Evolutionary conservation across 306 rosid genomes (phyloP).

Genomic region (Cucumis hystrix): DNA sequence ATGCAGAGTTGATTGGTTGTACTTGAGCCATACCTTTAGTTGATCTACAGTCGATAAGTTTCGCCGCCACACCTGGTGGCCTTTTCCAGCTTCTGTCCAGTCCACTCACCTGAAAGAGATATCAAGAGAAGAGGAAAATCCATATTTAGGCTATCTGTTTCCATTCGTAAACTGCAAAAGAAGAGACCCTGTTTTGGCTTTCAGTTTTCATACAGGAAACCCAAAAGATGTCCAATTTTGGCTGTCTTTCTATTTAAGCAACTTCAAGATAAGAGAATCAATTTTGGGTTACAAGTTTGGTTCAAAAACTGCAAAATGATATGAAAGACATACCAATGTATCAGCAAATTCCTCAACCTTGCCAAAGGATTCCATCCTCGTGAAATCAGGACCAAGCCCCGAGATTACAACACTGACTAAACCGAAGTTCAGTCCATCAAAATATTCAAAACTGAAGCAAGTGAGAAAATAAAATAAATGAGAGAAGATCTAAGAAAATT

Average conservation of each 20-base stretch:
- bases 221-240: neutral
- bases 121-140: neutral
- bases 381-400: conserved; percentile 83
- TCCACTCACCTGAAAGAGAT: conserved; percentile 62
- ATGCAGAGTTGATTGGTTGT: neutral
- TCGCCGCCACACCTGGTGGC: conserved; percentile 83
- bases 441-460: neutral
- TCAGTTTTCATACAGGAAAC: neutral
- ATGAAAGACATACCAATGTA: conserved; percentile 42
- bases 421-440: neutral
- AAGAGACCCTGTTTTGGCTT: neutral
- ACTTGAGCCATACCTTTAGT: conserved; percentile 31
- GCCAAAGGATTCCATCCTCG: conserved; percentile 89
- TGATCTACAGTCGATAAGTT: conserved; percentile 54
- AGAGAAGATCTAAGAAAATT: neutral
- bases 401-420: conserved; percentile 71
- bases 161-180: neutral
- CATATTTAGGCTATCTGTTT: neutral
- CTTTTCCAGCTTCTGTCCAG: conserved; percentile 91
- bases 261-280: neutral
- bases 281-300: neutral
- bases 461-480: no score
- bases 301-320: neutral
- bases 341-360: conserved; percentile 93
- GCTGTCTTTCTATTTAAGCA: neutral